A percentile compares a stretch with the other conserved stretches of the same genome.
These are phyloP conservation scores for Abelmoschus esculentus DNA, from an alignment of 345 rosid species.

Conservation along the genomic window DNA sequence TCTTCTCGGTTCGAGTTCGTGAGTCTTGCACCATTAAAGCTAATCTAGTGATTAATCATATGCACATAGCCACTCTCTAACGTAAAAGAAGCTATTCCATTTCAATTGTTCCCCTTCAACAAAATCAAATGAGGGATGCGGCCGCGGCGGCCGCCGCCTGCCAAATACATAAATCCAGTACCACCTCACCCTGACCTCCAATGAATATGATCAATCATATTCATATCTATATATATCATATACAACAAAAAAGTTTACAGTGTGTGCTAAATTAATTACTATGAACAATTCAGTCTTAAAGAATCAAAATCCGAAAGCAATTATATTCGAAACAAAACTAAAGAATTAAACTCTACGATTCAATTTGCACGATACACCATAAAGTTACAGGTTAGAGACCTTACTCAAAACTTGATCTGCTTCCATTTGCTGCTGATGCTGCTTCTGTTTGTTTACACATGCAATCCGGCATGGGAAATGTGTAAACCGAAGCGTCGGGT, in stretches of 20 bases:
- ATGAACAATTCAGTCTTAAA: constrained; percentile 1
- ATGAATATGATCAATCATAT: neutral
- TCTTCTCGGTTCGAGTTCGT: no score
- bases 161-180: no score
- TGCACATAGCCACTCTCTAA: no score
- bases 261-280: neutral
- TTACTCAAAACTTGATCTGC: neutral
- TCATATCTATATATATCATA: neutral
- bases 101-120: no score
- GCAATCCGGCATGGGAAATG: constrained; percentile 94
- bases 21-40: no score
- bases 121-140: no score
- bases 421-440: constrained; percentile 8
- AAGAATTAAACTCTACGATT: neutral
- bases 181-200: no score
- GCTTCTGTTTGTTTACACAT: constrained; percentile 59
- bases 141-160: no score
- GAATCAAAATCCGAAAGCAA: neutral
- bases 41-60: no score
- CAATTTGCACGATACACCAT: constrained; percentile 1
- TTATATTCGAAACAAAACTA: neutral
- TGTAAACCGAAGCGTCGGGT: constrained; percentile 62
- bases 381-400: neutral
- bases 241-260: constrained; percentile 2
- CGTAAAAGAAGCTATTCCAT: no score